A percentile compares a stretch with the other conserved stretches of the same genome.
These are phyloP conservation scores for Dorcoceras hygrometricum DNA, from an alignment of 257 asterid genomes.

Conservation along the genomic window DNA sequence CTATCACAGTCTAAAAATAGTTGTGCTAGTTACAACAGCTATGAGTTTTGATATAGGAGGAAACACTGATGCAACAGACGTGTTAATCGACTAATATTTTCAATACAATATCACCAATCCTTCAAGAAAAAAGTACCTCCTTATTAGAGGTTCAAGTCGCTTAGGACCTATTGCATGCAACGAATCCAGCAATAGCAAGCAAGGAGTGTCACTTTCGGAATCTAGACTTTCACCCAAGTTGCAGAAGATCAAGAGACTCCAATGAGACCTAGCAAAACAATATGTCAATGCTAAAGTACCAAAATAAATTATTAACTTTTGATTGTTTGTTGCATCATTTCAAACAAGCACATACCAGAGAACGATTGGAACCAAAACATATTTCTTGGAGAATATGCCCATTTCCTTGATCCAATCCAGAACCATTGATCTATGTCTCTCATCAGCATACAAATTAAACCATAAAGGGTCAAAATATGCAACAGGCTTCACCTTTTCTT, in stretches of 20 bases:
- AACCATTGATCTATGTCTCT: conserved; percentile 26
- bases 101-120: background rate
- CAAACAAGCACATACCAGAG: conserved; percentile 47
- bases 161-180: conserved; percentile 37
- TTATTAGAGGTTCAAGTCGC: conserved; percentile 51
- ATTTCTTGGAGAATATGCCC: conserved; percentile 46
- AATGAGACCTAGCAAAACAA: conserved; percentile 51
- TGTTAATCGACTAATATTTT: background rate
- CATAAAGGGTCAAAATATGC: conserved; percentile 50
- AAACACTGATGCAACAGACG: background rate
- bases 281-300: conserved; percentile 8
- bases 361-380: conserved; percentile 65
- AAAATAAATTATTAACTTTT: background rate
- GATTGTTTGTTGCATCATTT: background rate
- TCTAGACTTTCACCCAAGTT: conserved; percentile 44
- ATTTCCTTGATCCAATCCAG: conserved; percentile 54
- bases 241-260: conserved; percentile 76
- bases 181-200: conserved; percentile 72
- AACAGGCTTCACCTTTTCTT: conserved; percentile 44
- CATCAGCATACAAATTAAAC: conserved; percentile 40
- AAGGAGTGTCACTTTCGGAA: conserved; percentile 39
- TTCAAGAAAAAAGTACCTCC: conserved; percentile 33
- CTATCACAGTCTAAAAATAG: background rate
- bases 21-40: no score
- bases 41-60: no score